phyloP scores from a whole-genome alignment of 352 stramenopile genomes.

The Elongisporangium undulatum region DNA sequence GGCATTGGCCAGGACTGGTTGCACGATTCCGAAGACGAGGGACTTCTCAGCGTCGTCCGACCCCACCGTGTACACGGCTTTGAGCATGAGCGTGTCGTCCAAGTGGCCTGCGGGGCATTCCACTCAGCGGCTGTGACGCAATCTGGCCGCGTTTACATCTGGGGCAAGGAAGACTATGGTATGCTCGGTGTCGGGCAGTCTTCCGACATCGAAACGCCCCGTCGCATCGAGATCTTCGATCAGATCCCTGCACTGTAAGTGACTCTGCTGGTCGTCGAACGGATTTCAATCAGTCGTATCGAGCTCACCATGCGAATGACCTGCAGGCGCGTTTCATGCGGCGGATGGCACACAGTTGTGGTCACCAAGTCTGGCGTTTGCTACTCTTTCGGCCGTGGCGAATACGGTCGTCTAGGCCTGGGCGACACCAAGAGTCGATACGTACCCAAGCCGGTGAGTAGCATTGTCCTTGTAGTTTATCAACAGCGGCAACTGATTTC shows the following conservation, averaged over 20 bases:
- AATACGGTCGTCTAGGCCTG: conserved; percentile 84
- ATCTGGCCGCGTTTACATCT: conserved; percentile 67
- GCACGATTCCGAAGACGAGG: conserved; percentile 55
- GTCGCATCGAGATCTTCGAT: conserved; percentile 63
- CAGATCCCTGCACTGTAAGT: conserved; percentile 60
- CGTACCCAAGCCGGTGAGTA: conserved; percentile 44
- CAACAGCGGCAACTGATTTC: conserved; percentile 1
- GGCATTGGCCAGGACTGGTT: conserved; percentile 64
- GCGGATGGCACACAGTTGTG: conserved; percentile 79
- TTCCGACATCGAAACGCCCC: conserved; percentile 57
- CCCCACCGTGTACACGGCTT: conserved; percentile 67
- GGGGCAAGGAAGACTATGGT: conserved; percentile 86
- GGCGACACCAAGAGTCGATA: conserved; percentile 73
- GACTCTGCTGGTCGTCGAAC: neutral
- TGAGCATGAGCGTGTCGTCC: conserved; percentile 62
- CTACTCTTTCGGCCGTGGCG: conserved; percentile 73
- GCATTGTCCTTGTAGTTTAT: neutral
- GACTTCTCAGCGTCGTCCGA: conserved; percentile 44
- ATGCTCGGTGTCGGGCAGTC: conserved; percentile 82
- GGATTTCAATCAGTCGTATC: neutral
- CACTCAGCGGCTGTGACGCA: conserved; percentile 77
- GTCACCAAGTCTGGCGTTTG: conserved; percentile 69
- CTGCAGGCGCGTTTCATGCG: conserved; percentile 67
- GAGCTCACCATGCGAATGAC: neutral
- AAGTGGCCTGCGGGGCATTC: conserved; percentile 79